Percentiles rank a stretch among this genome's conserved stretches.
Evolutionary conservation across 2,329 filamentous ascomycete genomes (phyloP).

Genomic region (Elsinoe arachidis): DNA sequence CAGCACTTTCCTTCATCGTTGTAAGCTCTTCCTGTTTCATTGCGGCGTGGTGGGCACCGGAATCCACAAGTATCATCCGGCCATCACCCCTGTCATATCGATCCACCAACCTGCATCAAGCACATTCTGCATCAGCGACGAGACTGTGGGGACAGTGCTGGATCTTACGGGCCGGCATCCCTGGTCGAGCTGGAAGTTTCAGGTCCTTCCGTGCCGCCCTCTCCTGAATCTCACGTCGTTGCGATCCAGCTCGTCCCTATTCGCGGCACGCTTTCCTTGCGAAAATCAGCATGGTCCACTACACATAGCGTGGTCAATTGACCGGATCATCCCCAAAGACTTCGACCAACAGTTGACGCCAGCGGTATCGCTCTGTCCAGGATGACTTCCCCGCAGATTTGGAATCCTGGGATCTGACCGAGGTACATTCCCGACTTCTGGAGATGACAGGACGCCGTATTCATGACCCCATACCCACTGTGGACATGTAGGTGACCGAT

Average conservation of each 20-base stretch:
- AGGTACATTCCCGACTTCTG: background rate
- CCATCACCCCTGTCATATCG: too few relatives aligned
- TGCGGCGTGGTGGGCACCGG: too few relatives aligned
- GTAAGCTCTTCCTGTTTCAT: too few relatives aligned
- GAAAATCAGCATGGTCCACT: background rate
- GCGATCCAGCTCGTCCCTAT: background rate
- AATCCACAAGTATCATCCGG: too few relatives aligned
- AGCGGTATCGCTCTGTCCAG: background rate
- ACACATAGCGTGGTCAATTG: background rate
- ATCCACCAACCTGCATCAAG: too few relatives aligned
- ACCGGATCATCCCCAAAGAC: background rate
- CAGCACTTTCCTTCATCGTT: too few relatives aligned
- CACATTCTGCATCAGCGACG: too few relatives aligned
- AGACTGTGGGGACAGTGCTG: background rate
- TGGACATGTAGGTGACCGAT: background rate
- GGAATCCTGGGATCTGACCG: background rate
- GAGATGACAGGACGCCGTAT: conserved; percentile 1
- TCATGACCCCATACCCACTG: background rate
- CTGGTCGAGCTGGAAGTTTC: background rate
- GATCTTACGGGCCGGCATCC: background rate
- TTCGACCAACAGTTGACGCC: too few relatives aligned
- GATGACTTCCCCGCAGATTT: background rate
- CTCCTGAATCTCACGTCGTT: background rate
- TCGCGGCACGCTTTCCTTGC: background rate
- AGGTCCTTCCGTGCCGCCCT: background rate